A percentile compares a stretch with the other conserved stretches of the same genome.
phyloP scores from a whole-genome alignment of 768 basidiomycete species.

The Russula sp. region DNA sequence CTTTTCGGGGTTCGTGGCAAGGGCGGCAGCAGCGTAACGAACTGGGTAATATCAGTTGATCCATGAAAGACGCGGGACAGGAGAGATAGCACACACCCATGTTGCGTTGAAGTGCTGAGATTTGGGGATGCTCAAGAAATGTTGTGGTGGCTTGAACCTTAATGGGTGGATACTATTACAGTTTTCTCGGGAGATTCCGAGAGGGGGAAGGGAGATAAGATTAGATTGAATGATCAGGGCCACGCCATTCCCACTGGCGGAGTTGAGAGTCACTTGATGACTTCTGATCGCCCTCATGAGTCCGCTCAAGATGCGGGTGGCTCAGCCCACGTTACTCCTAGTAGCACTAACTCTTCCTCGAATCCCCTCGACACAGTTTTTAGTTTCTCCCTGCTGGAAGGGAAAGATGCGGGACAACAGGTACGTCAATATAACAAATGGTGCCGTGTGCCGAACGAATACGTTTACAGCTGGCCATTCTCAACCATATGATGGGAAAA shows the following conservation, averaged over 20 bases:
- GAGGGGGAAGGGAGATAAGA: constrained; percentile 7
- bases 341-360: constrained; percentile 5
- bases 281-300: constrained; percentile 15
- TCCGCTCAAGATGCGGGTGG: constrained; percentile 17
- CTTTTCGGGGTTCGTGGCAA: constrained; percentile 93
- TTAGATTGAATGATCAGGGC: constrained; percentile 14
- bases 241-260: neutral
- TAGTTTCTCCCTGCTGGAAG: constrained; percentile 27
- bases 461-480: constrained; percentile 16
- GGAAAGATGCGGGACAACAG: constrained; percentile 27
- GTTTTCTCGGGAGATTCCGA: constrained; percentile 16
- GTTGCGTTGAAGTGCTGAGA: constrained; percentile 42
- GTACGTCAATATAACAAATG: constrained; percentile 1
- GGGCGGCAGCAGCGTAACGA: constrained; percentile 88
- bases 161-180: constrained; percentile 6
- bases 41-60: constrained; percentile 47
- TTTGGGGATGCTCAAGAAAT: neutral
- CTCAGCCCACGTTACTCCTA: neutral
- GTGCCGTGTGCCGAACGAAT: neutral
- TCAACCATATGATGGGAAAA: constrained; percentile 28
- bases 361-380: constrained; percentile 22
- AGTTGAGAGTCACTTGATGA: constrained; percentile 13
- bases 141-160: constrained; percentile 29
- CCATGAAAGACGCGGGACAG: constrained; percentile 4
- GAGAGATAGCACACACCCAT: constrained; percentile 38